phyloP scores from a whole-genome alignment of 1,139 yeast genomes.

The Nematodospora anomalae region DNA sequence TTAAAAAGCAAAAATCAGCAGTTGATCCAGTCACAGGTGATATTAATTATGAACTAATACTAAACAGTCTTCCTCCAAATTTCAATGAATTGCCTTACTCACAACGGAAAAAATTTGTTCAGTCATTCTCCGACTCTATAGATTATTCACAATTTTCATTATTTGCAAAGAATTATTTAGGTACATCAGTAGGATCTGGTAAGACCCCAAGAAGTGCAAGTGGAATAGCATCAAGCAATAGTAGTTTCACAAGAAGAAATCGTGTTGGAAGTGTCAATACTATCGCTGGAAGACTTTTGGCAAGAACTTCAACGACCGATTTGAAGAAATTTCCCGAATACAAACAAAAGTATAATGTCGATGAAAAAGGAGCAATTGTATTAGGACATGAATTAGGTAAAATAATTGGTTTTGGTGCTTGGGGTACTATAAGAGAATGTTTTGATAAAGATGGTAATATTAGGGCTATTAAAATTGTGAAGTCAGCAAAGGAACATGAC shows the following conservation, averaged over 20 bases:
- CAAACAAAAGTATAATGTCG: conserved; percentile 39
- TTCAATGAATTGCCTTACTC: conserved; percentile 68
- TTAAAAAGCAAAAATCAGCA: conserved; percentile 24
- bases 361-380: conserved; percentile 62
- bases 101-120: conserved; percentile 59
- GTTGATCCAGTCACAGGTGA: conserved; percentile 31
- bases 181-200: conserved; percentile 20
- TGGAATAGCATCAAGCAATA: conserved; percentile 25
- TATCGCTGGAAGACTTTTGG: conserved; percentile 44
- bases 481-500: conserved; percentile 39
- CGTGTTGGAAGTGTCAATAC: conserved; percentile 39
- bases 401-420: conserved; percentile 88
- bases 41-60: conserved; percentile 36
- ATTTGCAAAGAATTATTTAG: conserved; percentile 37
- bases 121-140: conserved; percentile 55
- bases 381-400: conserved; percentile 66
- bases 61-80: conserved; percentile 55
- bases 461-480: conserved; percentile 78
- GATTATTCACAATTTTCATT: conserved; percentile 50
- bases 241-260: conserved; percentile 31
- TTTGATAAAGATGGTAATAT: conserved; percentile 39
- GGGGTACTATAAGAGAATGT: conserved; percentile 88
- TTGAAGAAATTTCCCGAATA: conserved; percentile 27
- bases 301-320: conserved; percentile 41
- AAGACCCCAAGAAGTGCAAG: conserved; percentile 19